Conservation (phyloP, 169 alveolate species). For the Ichthyophthirius multifiliis region DNA sequence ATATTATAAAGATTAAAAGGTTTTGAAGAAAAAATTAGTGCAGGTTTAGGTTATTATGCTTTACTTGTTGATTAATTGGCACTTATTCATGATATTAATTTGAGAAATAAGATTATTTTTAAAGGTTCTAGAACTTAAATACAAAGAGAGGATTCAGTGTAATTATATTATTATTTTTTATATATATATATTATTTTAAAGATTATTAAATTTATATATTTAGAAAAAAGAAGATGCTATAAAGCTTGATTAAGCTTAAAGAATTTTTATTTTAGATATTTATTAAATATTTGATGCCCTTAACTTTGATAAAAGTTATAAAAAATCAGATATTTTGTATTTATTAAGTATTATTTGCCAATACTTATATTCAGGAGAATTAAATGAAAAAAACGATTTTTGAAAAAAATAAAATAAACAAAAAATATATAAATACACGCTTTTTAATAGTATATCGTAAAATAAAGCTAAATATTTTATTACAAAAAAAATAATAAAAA, state of each 20-base stretch:
- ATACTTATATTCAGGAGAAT: too few species aligned
- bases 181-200: neutral
- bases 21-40: constrained; percentile 1
- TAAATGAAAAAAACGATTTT: too few species aligned
- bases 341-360: too few species aligned
- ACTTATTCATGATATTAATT: neutral
- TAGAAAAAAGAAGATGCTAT: neutral
- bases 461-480: too few species aligned
- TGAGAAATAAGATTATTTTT: neutral
- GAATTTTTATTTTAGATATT: neutral
- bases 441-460: too few species aligned
- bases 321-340: too few species aligned
- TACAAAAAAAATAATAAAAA: too few species aligned
- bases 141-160: neutral
- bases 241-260: neutral
- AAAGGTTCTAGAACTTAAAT: constrained; percentile 6
- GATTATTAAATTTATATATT: neutral
- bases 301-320: neutral
- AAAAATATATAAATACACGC: too few species aligned
- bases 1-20: neutral
- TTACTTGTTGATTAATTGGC: neutral
- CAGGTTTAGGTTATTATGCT: neutral
- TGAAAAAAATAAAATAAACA: too few species aligned
- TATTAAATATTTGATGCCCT: neutral
- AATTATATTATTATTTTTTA: neutral